phyloP scores from a whole-genome alignment of 768 basidiomycete species.

The Serpula lacrymans region DNA sequence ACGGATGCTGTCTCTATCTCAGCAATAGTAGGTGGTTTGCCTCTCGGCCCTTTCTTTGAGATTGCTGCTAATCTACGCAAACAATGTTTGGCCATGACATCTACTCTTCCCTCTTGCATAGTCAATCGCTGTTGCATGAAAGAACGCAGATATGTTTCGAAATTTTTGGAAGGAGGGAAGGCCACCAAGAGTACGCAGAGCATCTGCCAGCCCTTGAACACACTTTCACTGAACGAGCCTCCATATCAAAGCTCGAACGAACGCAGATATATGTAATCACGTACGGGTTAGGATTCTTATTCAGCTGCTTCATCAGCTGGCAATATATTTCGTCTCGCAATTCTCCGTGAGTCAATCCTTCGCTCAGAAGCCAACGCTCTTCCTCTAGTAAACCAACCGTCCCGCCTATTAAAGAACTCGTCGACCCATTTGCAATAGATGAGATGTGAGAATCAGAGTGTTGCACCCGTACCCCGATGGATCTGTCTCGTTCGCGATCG shows the following conservation, averaged over 20 bases:
- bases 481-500: slow-evolving; percentile 74
- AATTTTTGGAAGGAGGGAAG: slow-evolving; percentile 92
- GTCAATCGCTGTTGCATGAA: slow-evolving; percentile 72
- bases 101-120: slow-evolving; percentile 72
- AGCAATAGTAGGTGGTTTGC: slow-evolving; percentile 73
- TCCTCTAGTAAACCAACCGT: slow-evolving; percentile 63
- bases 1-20: slow-evolving; percentile 94
- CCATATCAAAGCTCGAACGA: neutral
- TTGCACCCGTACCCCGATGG: slow-evolving; percentile 43
- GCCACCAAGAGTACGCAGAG: slow-evolving; percentile 87
- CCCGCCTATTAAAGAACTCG: slow-evolving; percentile 43
- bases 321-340: slow-evolving; percentile 92
- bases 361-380: slow-evolving; percentile 79
- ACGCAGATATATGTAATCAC: slow-evolving; percentile 24
- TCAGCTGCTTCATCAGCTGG: slow-evolving; percentile 90
- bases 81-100: slow-evolving; percentile 90
- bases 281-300: slow-evolving; percentile 73
- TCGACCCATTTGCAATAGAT: slow-evolving; percentile 42
- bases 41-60: slow-evolving; percentile 80
- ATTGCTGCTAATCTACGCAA: slow-evolving; percentile 72
- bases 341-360: slow-evolving; percentile 78
- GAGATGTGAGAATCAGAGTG: slow-evolving; percentile 23
- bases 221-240: slow-evolving; percentile 56
- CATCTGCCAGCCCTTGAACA: slow-evolving; percentile 92
- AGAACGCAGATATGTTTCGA: slow-evolving; percentile 77